Percentiles rank a stretch among this genome's conserved stretches.
Evolutionary conservation across 2,329 filamentous ascomycete species (phyloP).

Genomic region (Cladosporium sp.): DNA sequence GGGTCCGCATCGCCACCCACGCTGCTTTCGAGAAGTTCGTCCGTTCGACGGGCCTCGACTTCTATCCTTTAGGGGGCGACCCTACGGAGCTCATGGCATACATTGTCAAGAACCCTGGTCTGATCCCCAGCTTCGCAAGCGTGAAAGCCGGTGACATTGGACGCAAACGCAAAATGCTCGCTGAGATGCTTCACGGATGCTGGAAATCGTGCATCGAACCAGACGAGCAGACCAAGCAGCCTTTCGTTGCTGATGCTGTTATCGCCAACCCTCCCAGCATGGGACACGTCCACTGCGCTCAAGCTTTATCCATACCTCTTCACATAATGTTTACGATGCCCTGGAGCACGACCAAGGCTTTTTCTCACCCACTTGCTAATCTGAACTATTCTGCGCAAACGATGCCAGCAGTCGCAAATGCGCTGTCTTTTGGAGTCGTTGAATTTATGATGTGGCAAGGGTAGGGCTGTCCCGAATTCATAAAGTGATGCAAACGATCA

Average conservation of each 20-base stretch:
- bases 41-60: constrained; percentile 64
- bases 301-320: constrained; percentile 64
- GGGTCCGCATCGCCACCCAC: constrained; percentile 69
- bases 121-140: constrained; percentile 23
- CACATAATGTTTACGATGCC: constrained; percentile 95
- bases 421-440: constrained; percentile 71
- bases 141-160: constrained; percentile 24
- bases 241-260: constrained; percentile 76
- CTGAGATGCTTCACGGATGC: constrained; percentile 24
- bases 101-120: constrained; percentile 30
- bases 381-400: constrained; percentile 65
- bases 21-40: constrained; percentile 62
- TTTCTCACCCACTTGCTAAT: constrained; percentile 77
- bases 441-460: constrained; percentile 91
- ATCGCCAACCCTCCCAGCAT: constrained; percentile 72
- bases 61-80: constrained; percentile 71
- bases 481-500: background rate
- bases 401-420: constrained; percentile 67
- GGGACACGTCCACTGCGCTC: constrained; percentile 65
- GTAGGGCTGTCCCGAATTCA: background rate
- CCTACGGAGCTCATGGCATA: constrained; percentile 62
- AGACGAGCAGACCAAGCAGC: constrained; percentile 43
- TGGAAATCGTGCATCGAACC: constrained; percentile 25
- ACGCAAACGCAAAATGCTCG: constrained; percentile 17
- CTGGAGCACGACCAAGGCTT: constrained; percentile 74